Evolutionary conservation across 345 rosid species (phyloP), one percentile per base, ranked within the genome.

Genomic region (Gossypium ekmanianum): DNA sequence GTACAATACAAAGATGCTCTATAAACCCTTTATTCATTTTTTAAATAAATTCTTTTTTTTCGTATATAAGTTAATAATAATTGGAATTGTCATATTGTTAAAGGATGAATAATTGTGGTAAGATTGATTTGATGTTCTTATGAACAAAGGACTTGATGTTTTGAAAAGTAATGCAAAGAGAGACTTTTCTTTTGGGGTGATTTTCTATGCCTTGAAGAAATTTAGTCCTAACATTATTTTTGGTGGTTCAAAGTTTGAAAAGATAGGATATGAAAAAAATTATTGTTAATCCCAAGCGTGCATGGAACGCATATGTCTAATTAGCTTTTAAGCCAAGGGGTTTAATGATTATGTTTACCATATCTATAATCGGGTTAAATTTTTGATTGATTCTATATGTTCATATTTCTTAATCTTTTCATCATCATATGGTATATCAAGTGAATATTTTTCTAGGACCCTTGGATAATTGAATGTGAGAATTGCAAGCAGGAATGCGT

Each of bases 101-200:
- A 10, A 11, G 12, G 2, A 11, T 63, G 72, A 52, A 77, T 51
- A 29, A 77, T 71, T 76, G 51, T 14, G 18, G 4, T 16, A 44
- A 50, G 34, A 57, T 66, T 66, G 71, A 61, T 27, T 44, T 72
- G 67, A 58, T 73, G 51, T 45, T 66, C 16, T 62, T 10, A 4
- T 27, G 17, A 14, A 43, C 11, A 64, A 18, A 9, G 45, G 55
- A 73, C 47, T 45, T 68, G 56, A 7, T 22, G 13, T 3, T 10
- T 41, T 57, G 41, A 24, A 65, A 77, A 65, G 48, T 7, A 29
- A 64, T 16, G 20, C 20, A 41, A 57, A 52, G 50, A 56, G 61
- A 14, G 7, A 34, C 62, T 43, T 18, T 43, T 58, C 3, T 14
- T 54, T 14, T 11, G 34, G 34, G 12, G 29, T 44, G 22, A 63